These are phyloP conservation scores for Penicillium bovifimosum DNA, from an alignment of 495 filamentous ascomycete species.

Conservation along the genomic window DNA sequence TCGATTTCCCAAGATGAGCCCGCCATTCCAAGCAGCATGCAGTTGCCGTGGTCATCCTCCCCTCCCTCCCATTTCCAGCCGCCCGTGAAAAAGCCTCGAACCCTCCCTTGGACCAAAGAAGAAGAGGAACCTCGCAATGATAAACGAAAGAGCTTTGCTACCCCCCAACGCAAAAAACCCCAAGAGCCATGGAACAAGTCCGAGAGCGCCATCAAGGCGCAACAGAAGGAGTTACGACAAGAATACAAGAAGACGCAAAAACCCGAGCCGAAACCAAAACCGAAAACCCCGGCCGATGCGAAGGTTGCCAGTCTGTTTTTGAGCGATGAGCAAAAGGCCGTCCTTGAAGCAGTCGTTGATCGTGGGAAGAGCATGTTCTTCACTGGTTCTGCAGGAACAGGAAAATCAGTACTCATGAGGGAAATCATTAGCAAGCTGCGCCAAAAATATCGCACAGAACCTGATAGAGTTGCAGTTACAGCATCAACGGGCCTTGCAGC, in stretches of 20 bases:
- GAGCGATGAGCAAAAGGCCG: conserved; percentile 78
- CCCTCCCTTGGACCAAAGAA: conserved; percentile 49
- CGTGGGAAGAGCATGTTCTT: conserved; percentile 88
- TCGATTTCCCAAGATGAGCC: conserved; percentile 29
- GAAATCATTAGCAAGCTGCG: conserved; percentile 79
- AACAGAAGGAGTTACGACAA: conserved; percentile 67
- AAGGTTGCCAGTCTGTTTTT: conserved; percentile 61
- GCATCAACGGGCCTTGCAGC: conserved; percentile 94
- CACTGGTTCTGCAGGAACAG: conserved; percentile 94
- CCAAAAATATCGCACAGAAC: conserved; percentile 64
- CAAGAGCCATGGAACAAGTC: conserved; percentile 73
- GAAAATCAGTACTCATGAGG: conserved; percentile 92
- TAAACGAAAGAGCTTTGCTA: conserved; percentile 22
- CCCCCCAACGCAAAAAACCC: conserved; percentile 39
- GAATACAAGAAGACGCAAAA: conserved; percentile 50
- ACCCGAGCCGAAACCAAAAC: conserved; percentile 18
- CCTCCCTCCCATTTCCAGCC: conserved; percentile 47
- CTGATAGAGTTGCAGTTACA: conserved; percentile 82
- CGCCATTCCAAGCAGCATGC: conserved; percentile 46
- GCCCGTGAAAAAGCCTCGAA: conserved; percentile 42
- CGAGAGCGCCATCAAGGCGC: conserved; percentile 73
- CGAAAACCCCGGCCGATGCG: conserved; percentile 11
- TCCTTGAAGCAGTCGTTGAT: conserved; percentile 74
- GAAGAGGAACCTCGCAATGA: conserved; percentile 24
- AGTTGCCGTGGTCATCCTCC: conserved; percentile 60